Base-by-base conservation (phyloP, 2,329 filamentous ascomycete genomes). In the Xylaria sp. region DNA sequence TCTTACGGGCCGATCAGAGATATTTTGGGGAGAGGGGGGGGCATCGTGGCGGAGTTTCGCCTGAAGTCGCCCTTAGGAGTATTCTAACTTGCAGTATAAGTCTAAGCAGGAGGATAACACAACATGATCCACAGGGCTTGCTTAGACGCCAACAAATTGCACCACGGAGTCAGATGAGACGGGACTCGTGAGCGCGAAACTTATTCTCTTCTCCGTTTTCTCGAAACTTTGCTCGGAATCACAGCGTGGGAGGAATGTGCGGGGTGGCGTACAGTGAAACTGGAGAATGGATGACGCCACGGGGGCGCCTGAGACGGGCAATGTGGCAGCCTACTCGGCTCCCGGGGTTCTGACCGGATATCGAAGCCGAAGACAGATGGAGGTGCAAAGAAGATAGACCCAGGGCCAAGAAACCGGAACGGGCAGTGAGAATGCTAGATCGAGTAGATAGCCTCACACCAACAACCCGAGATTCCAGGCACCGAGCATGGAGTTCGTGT, bases 291-390 rank as follows among this genome's bases (percentile, higher is more conserved):
- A 27, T 46, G 56, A 53, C 23, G 38, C 49, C 43, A 37, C 21
- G 52, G 15, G 21, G 15, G 21, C n/a, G 46, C 38, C 46, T 62
- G 55, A 62, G 55, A 60, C 60, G 47, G 23, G 27, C 46, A 53
- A 41, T 56, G 60, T 35, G 21, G 35, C 60, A 59, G 44, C 60
- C 41, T 54, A 29, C 54, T 57, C 40, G 31, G 41, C 44, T 60
- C 43, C 56, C 56, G n/a, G n/a, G n/a, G n/a, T n/a, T n/a, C n/a
- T n/a, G n/a, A n/a, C n/a, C 46, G 52, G 51, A 43, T 56, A 41
- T 52, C 27, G 46, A 44, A 54, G 25, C 41, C 15, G 23, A 38
- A 46, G 21, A 37, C 41, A 40, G 33, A 40, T 19, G 41, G 41
- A 40, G 25, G 27, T 19, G 27, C 31, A 40, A n/a, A 53, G 10